A percentile compares a stretch with the other conserved stretches of the same genome.
Conservation (phyloP, 2,329 filamentous ascomycete species). For the Zasmidium cellare region DNA sequence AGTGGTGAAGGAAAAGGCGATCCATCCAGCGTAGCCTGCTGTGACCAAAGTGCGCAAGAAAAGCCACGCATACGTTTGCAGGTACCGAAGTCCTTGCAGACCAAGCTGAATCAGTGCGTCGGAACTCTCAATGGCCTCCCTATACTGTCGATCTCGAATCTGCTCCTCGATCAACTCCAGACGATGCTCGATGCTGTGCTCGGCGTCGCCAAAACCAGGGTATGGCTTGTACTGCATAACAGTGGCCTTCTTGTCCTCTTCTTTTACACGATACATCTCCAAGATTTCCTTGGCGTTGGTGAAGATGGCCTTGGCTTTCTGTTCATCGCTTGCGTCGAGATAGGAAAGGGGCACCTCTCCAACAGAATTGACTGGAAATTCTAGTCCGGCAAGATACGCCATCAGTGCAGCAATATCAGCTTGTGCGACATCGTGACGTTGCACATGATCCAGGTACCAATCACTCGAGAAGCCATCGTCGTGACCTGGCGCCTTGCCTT, state of each 20-base stretch:
- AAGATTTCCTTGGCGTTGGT: slow-evolving; percentile 84
- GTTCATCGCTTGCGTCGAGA: slow-evolving; percentile 67
- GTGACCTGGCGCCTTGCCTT: slow-evolving; percentile 71
- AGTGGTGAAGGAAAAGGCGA: slow-evolving; percentile 84
- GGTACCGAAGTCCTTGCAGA: slow-evolving; percentile 81
- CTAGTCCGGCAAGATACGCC: slow-evolving; percentile 83
- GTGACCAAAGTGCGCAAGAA: slow-evolving; percentile 90
- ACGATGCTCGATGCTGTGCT: slow-evolving; percentile 65
- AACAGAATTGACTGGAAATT: slow-evolving; percentile 95
- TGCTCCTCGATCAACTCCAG: slow-evolving; percentile 66
- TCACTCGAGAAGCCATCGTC: slow-evolving; percentile 84
- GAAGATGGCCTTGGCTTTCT: slow-evolving; percentile 81
- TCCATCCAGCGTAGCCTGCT: slow-evolving; percentile 90
- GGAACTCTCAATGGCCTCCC: slow-evolving; percentile 77
- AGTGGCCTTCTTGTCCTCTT: slow-evolving; percentile 74
- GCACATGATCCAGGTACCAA: slow-evolving; percentile 79
- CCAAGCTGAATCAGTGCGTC: slow-evolving; percentile 73
- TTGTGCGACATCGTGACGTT: slow-evolving; percentile 87
- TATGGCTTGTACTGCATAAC: slow-evolving; percentile 79
- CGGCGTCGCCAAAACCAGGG: slow-evolving; percentile 63
- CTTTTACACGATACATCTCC: slow-evolving; percentile 96
- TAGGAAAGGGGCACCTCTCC: slow-evolving; percentile 87
- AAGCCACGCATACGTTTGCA: slow-evolving; percentile 98
- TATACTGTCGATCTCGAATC: slow-evolving; percentile 65
- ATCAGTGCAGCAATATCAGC: slow-evolving; percentile 94